A percentile compares a stretch with the other conserved stretches of the same genome.
These are phyloP conservation scores for Pythium utonaiense DNA, from an alignment of 352 stramenopile species.

Conservation along the genomic window DNA sequence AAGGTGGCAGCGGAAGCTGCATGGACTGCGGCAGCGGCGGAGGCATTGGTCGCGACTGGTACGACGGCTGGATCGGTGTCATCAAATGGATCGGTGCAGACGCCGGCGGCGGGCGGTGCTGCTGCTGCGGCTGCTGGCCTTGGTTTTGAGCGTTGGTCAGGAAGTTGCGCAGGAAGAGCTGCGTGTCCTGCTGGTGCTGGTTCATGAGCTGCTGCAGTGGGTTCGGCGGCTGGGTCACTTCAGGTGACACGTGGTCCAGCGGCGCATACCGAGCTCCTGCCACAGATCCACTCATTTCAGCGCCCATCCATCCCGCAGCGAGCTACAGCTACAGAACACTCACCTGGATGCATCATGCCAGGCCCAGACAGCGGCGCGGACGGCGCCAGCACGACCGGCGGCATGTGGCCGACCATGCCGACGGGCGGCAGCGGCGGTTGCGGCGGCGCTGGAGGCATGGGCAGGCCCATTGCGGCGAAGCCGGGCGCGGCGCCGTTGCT, in stretches of 20 bases:
- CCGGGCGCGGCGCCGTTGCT: background rate
- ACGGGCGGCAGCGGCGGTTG: conserved; percentile 13
- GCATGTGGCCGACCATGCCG: conserved; percentile 22
- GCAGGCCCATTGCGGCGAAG: conserved; percentile 2
- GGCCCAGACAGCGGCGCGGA: conserved; percentile 12
- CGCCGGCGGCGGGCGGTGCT: conserved; percentile 18
- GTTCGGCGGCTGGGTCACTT: conserved; percentile 66
- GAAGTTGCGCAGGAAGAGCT: conserved; percentile 27
- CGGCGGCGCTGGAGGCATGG: conserved; percentile 16
- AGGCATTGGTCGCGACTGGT: conserved; percentile 11
- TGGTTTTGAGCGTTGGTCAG: conserved; percentile 12
- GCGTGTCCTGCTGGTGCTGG: conserved; percentile 36
- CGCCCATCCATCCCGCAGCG: too few relatives aligned
- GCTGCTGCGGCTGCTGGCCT: conserved; percentile 19
- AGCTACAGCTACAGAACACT: background rate
- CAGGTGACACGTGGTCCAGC: conserved; percentile 50
- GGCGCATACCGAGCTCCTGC: conserved; percentile 43
- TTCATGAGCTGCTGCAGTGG: conserved; percentile 65
- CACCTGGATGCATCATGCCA: conserved; percentile 17
- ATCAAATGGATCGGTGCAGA: conserved; percentile 28
- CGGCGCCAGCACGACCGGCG: conserved; percentile 21
- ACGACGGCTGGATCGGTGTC: conserved; percentile 24
- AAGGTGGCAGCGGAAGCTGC: conserved; percentile 30
- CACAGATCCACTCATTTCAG: too few relatives aligned
- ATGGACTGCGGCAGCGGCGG: conserved; percentile 21